Evolutionary conservation across 1,284 basidiomycete species (phyloP).

Genomic region (Sanguinoderma infundibulare): DNA sequence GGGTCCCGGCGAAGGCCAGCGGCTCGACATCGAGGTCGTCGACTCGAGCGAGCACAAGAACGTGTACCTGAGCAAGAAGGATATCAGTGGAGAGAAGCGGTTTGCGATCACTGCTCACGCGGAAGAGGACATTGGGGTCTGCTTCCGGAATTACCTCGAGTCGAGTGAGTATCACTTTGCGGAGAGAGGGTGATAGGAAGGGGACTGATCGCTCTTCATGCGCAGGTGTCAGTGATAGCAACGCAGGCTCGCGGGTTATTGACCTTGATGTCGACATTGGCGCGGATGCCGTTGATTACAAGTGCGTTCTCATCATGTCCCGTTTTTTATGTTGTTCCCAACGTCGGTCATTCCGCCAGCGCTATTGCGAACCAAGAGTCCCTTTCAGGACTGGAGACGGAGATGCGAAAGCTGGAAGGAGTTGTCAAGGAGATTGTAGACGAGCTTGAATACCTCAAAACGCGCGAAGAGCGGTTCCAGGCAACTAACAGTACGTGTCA

Average conservation of each 20-base stretch:
- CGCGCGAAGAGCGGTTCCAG: slow-evolving; percentile 89
- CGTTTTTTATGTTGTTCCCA: neutral
- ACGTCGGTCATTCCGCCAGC: slow-evolving; percentile 43
- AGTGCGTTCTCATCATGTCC: slow-evolving; percentile 56
- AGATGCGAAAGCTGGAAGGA: slow-evolving; percentile 97
- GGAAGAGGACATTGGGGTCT: slow-evolving; percentile 95
- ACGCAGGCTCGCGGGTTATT: slow-evolving; percentile 66
- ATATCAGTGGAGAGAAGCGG: slow-evolving; percentile 89
- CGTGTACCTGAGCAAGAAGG: slow-evolving; percentile 90
- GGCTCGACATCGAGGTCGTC: slow-evolving; percentile 92
- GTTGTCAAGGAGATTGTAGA: slow-evolving; percentile 94
- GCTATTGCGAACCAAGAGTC: slow-evolving; percentile 99
- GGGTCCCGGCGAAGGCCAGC: slow-evolving; percentile 71
- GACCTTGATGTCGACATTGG: slow-evolving; percentile 98
- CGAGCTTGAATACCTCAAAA: slow-evolving; percentile 92
- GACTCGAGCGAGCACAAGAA: slow-evolving; percentile 90
- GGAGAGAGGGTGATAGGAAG: neutral
- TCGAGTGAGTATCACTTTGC: slow-evolving; percentile 55
- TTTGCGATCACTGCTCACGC: slow-evolving; percentile 94
- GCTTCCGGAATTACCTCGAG: slow-evolving; percentile 84
- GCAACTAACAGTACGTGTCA: slow-evolving; percentile 83
- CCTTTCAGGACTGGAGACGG: slow-evolving; percentile 93
- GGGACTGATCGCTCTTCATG: neutral
- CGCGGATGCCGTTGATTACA: slow-evolving; percentile 98
- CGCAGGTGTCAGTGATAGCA: slow-evolving; percentile 50